Conservation (phyloP, 192 early-diverging fungal genomes). For the Phlyctochytrium arcticum region DNA sequence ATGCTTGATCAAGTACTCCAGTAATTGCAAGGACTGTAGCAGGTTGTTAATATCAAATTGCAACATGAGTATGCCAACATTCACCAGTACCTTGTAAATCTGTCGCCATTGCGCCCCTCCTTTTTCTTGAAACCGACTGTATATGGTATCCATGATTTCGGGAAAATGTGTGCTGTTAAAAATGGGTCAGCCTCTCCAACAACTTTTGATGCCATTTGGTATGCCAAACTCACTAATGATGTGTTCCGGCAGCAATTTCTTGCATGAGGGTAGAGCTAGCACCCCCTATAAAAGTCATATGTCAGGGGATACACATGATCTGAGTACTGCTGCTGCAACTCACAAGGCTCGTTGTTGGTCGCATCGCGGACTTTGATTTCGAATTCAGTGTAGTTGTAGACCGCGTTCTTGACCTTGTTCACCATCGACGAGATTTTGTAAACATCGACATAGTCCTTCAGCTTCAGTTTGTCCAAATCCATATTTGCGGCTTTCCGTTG, state of each 20-base stretch:
- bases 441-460: conserved; percentile 32
- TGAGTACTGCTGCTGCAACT: background rate
- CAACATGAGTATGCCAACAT: no score
- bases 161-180: conserved; percentile 80
- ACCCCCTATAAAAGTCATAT: conserved; percentile 47
- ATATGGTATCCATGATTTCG: conserved; percentile 94
- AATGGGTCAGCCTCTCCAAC: background rate
- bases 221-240: conserved; percentile 73
- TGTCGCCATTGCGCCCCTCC: conserved; percentile 84
- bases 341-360: conserved; percentile 86
- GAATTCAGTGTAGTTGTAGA: conserved; percentile 89
- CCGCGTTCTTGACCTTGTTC: conserved; percentile 72
- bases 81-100: conserved; percentile 77
- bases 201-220: background rate
- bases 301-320: background rate
- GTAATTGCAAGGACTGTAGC: conserved; percentile 72
- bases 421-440: conserved; percentile 33
- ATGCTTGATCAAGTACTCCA: conserved; percentile 94
- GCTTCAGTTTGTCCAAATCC: conserved; percentile 18
- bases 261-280: conserved; percentile 90
- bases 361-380: conserved; percentile 60
- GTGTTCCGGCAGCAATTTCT: conserved; percentile 88
- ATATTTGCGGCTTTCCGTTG: background rate
- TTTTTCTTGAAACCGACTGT: conserved; percentile 80
- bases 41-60: background rate